Conservation (phyloP, 108 stramenopile genomes). For the Nannochloropsis oceanica region DNA sequence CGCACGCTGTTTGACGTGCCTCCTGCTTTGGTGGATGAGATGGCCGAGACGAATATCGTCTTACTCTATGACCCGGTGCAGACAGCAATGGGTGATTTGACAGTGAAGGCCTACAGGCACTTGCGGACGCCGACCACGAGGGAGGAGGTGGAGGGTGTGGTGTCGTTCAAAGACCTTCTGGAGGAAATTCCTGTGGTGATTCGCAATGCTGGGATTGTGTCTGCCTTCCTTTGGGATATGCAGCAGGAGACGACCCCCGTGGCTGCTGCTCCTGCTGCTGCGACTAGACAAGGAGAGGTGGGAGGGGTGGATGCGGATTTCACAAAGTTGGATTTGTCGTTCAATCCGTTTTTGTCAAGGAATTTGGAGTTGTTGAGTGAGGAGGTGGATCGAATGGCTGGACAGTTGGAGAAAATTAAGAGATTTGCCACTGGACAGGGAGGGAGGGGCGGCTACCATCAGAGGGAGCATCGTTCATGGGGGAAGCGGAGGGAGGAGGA, state of each 20-base stretch:
- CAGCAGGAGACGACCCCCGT: constrained; percentile 35
- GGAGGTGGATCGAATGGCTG: constrained; percentile 85
- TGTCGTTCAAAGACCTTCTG: constrained; percentile 65
- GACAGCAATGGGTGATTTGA: constrained; percentile 69
- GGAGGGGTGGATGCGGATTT: constrained; percentile 61
- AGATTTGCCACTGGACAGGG: constrained; percentile 6
- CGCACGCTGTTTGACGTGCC: not conserved
- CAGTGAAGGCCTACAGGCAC: constrained; percentile 73
- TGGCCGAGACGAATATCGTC: constrained; percentile 82
- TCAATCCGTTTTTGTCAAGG: constrained; percentile 83
- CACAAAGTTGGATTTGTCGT: constrained; percentile 49
- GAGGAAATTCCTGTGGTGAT: constrained; percentile 79
- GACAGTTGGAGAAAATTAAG: constrained; percentile 52
- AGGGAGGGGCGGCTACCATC: constrained; percentile 10
- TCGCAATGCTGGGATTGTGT: constrained; percentile 64
- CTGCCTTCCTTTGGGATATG: constrained; percentile 60
- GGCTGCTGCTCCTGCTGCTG: not conserved
- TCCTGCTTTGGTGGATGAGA: constrained; percentile 52
- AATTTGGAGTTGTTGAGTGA: constrained; percentile 79
- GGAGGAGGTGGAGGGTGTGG: constrained; percentile 46
- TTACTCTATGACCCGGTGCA: constrained; percentile 91
- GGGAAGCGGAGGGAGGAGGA: constrained; percentile 34
- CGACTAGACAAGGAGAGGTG: not conserved
- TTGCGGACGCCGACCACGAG: constrained; percentile 32
- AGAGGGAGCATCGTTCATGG: constrained; percentile 25